These are phyloP conservation scores for Effrenium voratum DNA, from an alignment of 73 alveolate species.

Conservation along the genomic window DNA sequence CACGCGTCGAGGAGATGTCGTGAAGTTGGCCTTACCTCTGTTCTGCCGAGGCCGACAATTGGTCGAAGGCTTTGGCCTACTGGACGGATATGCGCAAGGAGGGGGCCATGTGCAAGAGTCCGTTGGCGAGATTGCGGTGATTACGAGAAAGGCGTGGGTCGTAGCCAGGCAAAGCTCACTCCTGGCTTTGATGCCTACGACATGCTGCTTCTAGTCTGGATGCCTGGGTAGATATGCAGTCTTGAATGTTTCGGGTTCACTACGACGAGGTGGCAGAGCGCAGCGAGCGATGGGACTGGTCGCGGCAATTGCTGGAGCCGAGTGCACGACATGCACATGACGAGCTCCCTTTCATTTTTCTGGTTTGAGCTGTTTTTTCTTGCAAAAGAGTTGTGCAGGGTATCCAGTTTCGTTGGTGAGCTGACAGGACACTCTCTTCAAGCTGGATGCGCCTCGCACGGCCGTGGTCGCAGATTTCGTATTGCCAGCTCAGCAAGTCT, in stretches of 20 bases:
- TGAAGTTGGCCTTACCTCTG: neutral
- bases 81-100: slow-evolving; percentile 67
- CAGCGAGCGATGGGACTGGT: slow-evolving; percentile 66
- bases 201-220: slow-evolving; percentile 49
- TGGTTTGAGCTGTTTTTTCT: neutral
- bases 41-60: neutral
- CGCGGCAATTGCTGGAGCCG: slow-evolving; percentile 42
- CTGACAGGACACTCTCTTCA: slow-evolving; percentile 42
- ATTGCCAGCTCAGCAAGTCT: too few species aligned
- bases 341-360: neutral
- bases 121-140: neutral
- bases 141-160: neutral
- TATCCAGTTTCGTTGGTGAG: neutral
- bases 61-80: slow-evolving; percentile 39
- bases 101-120: neutral
- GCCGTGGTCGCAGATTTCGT: slow-evolving; percentile 13
- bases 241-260: neutral
- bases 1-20: too few species aligned
- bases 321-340: neutral
- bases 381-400: too few species aligned
- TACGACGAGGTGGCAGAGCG: slow-evolving; percentile 58
- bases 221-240: neutral
- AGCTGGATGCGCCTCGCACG: slow-evolving; percentile 52
- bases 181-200: slow-evolving; percentile 75
- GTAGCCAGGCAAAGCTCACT: slow-evolving; percentile 17